These are phyloP conservation scores for Starmerella geochares DNA, from an alignment of 805 yeast genomes.

Conservation along the genomic window DNA sequence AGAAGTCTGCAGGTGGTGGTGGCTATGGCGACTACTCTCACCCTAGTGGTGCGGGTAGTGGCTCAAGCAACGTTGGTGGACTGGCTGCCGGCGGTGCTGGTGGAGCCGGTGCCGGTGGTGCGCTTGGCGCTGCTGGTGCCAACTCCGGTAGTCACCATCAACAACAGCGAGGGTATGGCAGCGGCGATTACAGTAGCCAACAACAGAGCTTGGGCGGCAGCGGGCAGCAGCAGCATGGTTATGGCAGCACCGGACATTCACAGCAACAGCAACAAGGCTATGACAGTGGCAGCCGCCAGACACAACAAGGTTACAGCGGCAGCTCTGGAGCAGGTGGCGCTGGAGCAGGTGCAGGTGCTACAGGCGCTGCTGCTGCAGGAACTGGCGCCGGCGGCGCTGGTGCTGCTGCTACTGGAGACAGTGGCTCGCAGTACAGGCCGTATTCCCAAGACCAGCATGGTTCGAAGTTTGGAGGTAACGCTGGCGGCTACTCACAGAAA, in stretches of 20 bases:
- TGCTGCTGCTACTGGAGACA: constrained; percentile 2
- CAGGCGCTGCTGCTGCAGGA: constrained; percentile 3
- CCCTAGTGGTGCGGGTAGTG: neutral
- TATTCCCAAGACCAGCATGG: constrained; percentile 2
- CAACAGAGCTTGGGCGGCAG: neutral
- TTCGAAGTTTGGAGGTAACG: neutral
- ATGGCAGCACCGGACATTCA: neutral
- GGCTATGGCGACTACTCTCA: constrained; percentile 1
- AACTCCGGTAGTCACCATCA: neutral
- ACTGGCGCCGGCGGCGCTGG: constrained; percentile 6
- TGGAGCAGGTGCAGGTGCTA: neutral
- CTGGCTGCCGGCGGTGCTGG: neutral
- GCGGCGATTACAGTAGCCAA: neutral
- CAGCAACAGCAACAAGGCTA: neutral
- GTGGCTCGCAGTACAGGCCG: neutral
- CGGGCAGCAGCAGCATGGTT: neutral
- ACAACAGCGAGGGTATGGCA: neutral
- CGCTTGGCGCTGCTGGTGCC: neutral
- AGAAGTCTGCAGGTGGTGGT: neutral
- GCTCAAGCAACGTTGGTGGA: neutral
- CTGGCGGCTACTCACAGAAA: constrained; percentile 10
- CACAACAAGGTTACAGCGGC: neutral
- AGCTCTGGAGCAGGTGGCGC: neutral
- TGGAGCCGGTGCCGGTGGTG: constrained; percentile 1
- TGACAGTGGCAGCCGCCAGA: neutral